Base-by-base conservation (phyloP, 371 early-diverging fungal species). In the Coemansia sp. region DNA sequence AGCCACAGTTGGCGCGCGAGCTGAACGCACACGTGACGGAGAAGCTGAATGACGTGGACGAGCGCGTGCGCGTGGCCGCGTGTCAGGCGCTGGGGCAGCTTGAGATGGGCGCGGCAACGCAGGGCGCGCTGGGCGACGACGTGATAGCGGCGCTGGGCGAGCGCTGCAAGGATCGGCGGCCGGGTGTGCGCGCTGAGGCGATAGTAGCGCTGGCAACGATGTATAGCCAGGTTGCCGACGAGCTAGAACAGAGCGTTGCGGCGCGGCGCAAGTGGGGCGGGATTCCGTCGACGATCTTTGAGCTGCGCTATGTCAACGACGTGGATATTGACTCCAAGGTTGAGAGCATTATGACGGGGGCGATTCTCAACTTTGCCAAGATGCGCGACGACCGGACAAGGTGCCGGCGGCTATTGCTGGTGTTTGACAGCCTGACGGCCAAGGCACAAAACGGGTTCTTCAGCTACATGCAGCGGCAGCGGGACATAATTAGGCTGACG, bases 101-200 rank as follows among this genome's bases (percentile, higher is more conserved):
- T 31, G 88, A 86, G 38, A 77, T 81, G 43, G 83, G 83, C 2
- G 64, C 69, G 34, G 75, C 85, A 4, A 72, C 84, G 4, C 78
- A 81, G 42, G 75, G 79, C n/a, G 67, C 67, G 1, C 59, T 93
- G 2, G 79, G 85, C 40, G 82, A 81, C 18, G 68, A 81, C 3
- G 79, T 92, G 4, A 58, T 95, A 33, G 66, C 82, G 34, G 84
- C 82, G 43, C 66, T 94, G 3, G 87, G 87, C 8, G 80, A 85
- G 53, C 87, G 98, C 6, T 88, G 92, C 75, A 89, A 87, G 53
- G 98, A 98, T 78, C 91, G 93, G 64, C 93, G 91, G 83, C 84
- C 86, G 32, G 55, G 70, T 3, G 88, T 90, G 0, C 82, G 91
- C 29, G 79, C 81, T 29, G 93, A 90, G 69, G 94, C 94, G 3